Conservation (phyloP, 2,329 filamentous ascomycete species). For the Pseudocercospora musae region DNA sequence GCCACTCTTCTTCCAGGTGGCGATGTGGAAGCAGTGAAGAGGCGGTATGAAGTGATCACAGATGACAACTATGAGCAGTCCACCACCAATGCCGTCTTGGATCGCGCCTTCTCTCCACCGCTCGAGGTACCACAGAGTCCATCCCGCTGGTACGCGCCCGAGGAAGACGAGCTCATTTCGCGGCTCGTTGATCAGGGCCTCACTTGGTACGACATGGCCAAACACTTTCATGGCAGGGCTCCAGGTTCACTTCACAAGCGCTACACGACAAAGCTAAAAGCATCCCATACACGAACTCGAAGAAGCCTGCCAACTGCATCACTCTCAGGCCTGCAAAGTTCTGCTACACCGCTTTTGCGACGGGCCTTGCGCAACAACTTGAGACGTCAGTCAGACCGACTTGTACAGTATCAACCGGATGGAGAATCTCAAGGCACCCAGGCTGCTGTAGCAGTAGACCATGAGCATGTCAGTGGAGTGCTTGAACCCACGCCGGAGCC, state of each 20-base stretch:
- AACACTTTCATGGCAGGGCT: slow-evolving; percentile 7
- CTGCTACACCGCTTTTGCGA: slow-evolving; percentile 9
- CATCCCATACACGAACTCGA: not conserved
- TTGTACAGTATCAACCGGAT: not conserved
- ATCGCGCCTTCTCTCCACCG: not conserved
- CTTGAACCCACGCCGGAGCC: not conserved
- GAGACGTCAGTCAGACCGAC: slow-evolving; percentile 7
- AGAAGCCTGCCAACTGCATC: slow-evolving; percentile 3
- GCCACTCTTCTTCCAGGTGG: slow-evolving; percentile 7
- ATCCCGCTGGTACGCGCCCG: not conserved
- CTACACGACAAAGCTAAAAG: not conserved
- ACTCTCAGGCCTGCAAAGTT: not conserved
- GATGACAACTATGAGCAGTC: slow-evolving; percentile 1
- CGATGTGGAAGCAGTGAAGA: not conserved
- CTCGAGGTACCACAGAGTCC: not conserved
- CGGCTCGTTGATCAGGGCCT: slow-evolving; percentile 40
- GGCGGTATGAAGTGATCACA: not conserved
- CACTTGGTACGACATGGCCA: slow-evolving; percentile 35
- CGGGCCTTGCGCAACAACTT: slow-evolving; percentile 16
- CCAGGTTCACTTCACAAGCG: slow-evolving; percentile 10
- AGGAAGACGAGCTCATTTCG: slow-evolving; percentile 35
- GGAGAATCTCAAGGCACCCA: not conserved
- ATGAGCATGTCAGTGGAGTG: not conserved
- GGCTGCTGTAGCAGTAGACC: not conserved
- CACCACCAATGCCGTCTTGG: not conserved